Base-by-base conservation (phyloP, 805 yeast genomes). In the Candida maltosa region DNA sequence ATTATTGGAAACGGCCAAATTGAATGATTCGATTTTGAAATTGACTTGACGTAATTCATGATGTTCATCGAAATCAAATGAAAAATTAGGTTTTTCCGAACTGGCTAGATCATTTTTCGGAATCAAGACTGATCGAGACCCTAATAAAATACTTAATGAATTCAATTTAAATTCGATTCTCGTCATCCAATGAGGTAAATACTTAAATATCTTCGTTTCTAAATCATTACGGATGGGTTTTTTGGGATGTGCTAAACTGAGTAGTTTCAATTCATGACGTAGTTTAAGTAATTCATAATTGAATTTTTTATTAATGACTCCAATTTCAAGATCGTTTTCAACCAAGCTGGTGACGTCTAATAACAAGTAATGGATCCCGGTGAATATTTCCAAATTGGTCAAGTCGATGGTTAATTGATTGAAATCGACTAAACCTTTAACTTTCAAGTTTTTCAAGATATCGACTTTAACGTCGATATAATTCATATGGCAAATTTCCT, bases 101-200 rank as follows among this genome's bases (percentile, higher is more conserved):
- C 38, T 22, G 16, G 47, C 29, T 10, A 54, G 28, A 17, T 42
- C 32, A 5, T 52, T 49, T 11, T 40, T 31, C 16, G 60, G 65
- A 6, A 66, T 56, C 24, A 67, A 48, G 1, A 66, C 59, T 6
- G 71, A 65, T 15, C 70, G 46, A 2, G 72, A 62, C 0, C 71
- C 72, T 9, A 67, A 33, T 20, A 42, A 36, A 4, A 68, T 26
- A 25, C 7, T 42, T 42, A 16, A 49, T 25, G 4, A 42, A 35
- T n/a, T 38, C 32, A 11, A 56, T 19, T 6, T 34, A 34, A 16
- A 59, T 15, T 49, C 46, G 12, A 50, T 34, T 9, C 52, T 56
- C 2, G 58, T 39, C 10, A 67, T 35, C 71, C 71, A 67, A 4
- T 40, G 26, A 1, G 73, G 72, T 10, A 62, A 41, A 16, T 47